A percentile compares a stretch with the other conserved stretches of the same genome.
These are phyloP conservation scores for Fusarium beomiforme DNA, from an alignment of 2,329 filamentous ascomycete species.

Conservation along the genomic window DNA sequence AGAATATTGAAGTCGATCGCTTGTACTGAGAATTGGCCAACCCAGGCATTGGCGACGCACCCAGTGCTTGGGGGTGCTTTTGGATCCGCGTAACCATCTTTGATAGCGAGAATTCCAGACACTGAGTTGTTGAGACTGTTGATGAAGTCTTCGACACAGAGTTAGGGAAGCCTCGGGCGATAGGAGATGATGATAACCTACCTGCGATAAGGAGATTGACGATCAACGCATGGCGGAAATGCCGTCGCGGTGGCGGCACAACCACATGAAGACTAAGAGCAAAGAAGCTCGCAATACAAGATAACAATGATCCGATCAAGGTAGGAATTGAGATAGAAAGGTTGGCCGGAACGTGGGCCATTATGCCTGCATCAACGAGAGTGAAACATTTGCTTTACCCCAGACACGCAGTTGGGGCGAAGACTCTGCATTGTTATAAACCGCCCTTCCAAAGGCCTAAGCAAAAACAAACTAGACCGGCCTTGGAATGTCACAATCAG, in stretches of 20 bases:
- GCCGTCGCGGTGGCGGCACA: background rate
- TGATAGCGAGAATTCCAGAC: background rate
- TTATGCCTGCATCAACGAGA: background rate
- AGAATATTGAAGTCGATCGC: background rate
- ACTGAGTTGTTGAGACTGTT: background rate
- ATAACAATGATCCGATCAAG: background rate
- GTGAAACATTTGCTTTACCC: background rate
- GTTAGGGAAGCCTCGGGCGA: background rate
- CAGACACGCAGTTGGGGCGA: background rate
- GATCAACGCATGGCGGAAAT: background rate
- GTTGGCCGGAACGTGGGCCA: background rate
- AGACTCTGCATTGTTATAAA: background rate
- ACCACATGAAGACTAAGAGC: background rate
- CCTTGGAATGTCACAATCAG: background rate
- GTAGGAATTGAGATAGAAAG: background rate
- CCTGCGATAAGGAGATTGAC: slow-evolving; percentile 3
- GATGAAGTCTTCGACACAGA: background rate
- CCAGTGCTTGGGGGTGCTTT: background rate
- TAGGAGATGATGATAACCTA: too few species aligned
- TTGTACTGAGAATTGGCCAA: background rate
- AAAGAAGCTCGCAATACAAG: background rate
- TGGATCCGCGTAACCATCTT: background rate
- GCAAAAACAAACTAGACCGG: background rate
- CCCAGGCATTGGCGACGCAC: background rate
- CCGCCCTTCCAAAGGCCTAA: background rate